Conservation (phyloP, 139 green algal species). For the Eudorina sp. region DNA sequence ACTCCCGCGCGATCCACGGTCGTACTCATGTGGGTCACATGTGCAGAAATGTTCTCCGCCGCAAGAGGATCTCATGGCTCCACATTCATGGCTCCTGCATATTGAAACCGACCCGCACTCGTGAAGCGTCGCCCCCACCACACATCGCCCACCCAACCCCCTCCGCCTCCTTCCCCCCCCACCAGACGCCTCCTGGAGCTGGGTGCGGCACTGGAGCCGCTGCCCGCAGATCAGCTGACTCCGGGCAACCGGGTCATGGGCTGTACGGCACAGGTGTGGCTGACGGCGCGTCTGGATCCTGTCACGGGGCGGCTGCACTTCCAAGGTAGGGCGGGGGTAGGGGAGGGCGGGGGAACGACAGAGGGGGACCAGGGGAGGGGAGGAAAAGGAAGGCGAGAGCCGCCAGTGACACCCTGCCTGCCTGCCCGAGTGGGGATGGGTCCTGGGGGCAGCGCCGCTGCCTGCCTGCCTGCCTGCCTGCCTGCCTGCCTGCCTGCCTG, state of each 20-base stretch:
- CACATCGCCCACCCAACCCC: neutral
- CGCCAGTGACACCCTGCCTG: neutral
- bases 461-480: neutral
- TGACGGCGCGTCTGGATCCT: conserved; percentile 70
- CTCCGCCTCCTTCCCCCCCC: too few relatives aligned
- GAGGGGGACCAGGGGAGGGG: neutral
- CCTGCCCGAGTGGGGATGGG: too few relatives aligned
- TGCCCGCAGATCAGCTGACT: neutral
- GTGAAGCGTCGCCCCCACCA: neutral
- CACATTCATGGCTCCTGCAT: neutral
- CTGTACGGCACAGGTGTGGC: conserved; percentile 92
- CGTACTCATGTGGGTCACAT: too few relatives aligned
- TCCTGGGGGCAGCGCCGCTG: neutral
- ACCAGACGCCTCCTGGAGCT: conserved; percentile 40
- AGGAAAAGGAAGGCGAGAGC: neutral
- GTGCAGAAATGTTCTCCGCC: neutral
- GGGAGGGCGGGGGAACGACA: neutral
- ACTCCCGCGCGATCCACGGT: too few relatives aligned
- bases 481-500: neutral
- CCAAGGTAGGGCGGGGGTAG: neutral
- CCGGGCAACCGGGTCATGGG: conserved; percentile 91
- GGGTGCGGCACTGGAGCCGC: neutral
- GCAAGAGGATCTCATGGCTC: neutral
- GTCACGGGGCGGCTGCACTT: conserved; percentile 67
- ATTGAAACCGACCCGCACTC: neutral